Evolutionary conservation across 768 basidiomycete species (phyloP).

Genomic region (Trametes meyenii): DNA sequence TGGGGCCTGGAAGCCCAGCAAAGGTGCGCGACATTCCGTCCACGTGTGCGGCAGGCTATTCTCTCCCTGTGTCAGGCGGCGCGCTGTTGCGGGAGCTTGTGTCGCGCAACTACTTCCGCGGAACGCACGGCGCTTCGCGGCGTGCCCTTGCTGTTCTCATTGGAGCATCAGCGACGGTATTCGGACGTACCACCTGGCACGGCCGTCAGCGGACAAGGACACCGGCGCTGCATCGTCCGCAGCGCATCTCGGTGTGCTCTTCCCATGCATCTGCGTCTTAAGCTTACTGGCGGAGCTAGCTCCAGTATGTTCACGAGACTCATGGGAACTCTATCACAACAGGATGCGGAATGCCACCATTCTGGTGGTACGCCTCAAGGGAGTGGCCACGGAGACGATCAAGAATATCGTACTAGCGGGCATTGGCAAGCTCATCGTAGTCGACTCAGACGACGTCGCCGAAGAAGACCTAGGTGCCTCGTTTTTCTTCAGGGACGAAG

Average conservation of each 20-base stretch:
- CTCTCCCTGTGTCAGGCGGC: constrained; percentile 7
- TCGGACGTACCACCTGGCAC: background rate
- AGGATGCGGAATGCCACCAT: constrained; percentile 96
- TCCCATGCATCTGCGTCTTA: background rate
- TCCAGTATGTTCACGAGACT: background rate
- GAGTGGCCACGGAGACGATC: constrained; percentile 90
- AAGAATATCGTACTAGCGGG: constrained; percentile 98
- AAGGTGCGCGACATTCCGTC: constrained; percentile 48
- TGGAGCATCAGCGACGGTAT: constrained; percentile 1
- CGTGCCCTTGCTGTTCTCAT: background rate
- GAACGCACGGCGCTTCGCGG: background rate
- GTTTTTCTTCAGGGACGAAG: constrained; percentile 92
- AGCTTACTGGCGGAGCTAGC: background rate
- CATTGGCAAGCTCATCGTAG: constrained; percentile 85
- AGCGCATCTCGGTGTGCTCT: background rate
- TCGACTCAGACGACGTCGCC: constrained; percentile 74
- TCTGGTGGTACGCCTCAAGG: constrained; percentile 74
- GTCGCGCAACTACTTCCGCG: background rate
- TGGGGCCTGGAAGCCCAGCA: constrained; percentile 99
- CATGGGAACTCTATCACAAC: constrained; percentile 8
- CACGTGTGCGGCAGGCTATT: constrained; percentile 15
- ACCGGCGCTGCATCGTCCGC: background rate
- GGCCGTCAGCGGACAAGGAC: background rate
- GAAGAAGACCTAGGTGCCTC: constrained; percentile 90
- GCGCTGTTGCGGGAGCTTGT: background rate